Base-by-base conservation (phyloP, 192 early-diverging fungal species). In the Podila verticillata region DNA sequence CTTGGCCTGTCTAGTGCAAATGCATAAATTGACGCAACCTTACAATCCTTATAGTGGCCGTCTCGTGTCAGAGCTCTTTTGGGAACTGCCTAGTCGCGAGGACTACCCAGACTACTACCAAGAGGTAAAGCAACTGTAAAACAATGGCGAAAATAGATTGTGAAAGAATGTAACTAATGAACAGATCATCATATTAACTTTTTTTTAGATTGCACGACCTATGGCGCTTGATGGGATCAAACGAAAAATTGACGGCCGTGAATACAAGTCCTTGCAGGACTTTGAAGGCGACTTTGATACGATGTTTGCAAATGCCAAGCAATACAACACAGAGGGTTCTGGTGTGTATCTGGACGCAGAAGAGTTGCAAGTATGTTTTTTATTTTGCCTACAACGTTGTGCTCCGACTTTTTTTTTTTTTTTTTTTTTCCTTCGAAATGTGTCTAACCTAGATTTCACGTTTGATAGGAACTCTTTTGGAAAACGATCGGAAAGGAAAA, bases 241-340 rank as follows among this genome's bases (percentile, higher is more conserved):
- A 86, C 79, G 82, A 20, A 88, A 90, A 62, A 91, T 96, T 35
- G 82, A 88, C 13, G 72, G 61, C 24, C 69, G 83, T 48, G 88
- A 85, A 49, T 97, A 97, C 73, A 75, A 82, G 56, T 87, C 86
- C 22, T 79, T 96, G 51, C 84, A 89, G 13, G 86, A 88, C 24
- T 95, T 97, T 70, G 87, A 89, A 82, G 80, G 83, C n/a, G 98
- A 99, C 81, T 88, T 97, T 70, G 81, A 87, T 31, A 81, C 90
- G 61, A 90, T 98, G 83, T 96, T 97, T 75, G 87, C 93, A 65
- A 99, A 99, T 70, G 96, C 96, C 15, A 96, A 91, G 73, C 90
- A 88, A 44, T 99, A 95, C 83, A 98, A 98, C 80, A 92, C 91
- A 64, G 87, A 92, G 47, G 92, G 91, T 12, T 98, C 96, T 13